A percentile compares a stretch with the other conserved stretches of the same genome.
Evolutionary conservation across 73 alveolate genomes (phyloP).

Genomic region (Paramecium sexaurelia): DNA sequence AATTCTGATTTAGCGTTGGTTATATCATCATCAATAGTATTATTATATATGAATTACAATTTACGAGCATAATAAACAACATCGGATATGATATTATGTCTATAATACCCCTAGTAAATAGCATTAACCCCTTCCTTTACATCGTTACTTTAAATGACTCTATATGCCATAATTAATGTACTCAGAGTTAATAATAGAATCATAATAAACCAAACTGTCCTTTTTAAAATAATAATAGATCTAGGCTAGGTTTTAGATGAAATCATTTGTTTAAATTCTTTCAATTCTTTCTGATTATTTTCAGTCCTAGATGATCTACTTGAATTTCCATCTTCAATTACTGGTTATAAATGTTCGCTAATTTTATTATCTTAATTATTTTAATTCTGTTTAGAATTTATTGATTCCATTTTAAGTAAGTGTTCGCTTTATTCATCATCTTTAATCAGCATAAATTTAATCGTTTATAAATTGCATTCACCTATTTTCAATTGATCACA

Average conservation of each 20-base stretch:
- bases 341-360: not conserved
- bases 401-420: not conserved
- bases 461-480: not conserved
- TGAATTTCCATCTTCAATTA: not conserved
- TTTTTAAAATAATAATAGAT: constrained; percentile 44
- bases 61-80: constrained; percentile 50
- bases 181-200: constrained; percentile 5
- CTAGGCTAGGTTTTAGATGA: constrained; percentile 53
- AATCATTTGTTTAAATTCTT: constrained; percentile 53
- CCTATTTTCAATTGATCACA: not conserved
- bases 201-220: constrained; percentile 60
- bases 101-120: constrained; percentile 50
- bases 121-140: constrained; percentile 58
- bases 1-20: not conserved
- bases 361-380: not conserved
- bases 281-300: constrained; percentile 14
- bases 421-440: not conserved
- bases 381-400: not conserved
- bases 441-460: not conserved
- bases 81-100: constrained; percentile 47
- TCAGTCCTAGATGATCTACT: constrained; percentile 37
- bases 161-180: constrained; percentile 43
- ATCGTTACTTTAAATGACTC: constrained; percentile 38
- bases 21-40: not conserved
- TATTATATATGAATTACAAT: not conserved